These are phyloP conservation scores for Coprinopsis strossmayeri DNA, from an alignment of 768 basidiomycete species.

Conservation along the genomic window DNA sequence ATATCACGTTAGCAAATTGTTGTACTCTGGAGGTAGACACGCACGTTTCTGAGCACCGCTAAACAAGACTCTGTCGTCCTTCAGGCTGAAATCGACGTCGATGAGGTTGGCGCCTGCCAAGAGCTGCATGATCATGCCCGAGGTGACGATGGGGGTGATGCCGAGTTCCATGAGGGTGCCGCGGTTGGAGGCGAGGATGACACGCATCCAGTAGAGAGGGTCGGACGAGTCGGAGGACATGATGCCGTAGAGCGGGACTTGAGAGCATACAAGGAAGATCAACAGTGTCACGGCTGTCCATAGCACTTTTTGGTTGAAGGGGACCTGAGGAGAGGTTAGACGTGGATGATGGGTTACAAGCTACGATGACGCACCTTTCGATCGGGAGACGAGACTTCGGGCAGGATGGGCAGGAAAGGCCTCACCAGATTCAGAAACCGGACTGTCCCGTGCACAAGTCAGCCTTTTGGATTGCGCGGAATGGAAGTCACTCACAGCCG, in stretches of 20 bases:
- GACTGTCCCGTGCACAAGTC: conserved; percentile 41
- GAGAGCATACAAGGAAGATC: conserved; percentile 99
- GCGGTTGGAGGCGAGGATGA: conserved; percentile 96
- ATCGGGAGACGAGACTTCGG: conserved; percentile 97
- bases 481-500: conserved; percentile 53
- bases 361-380: conserved; percentile 61
- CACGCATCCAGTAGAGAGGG: conserved; percentile 99
- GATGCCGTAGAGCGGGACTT: conserved; percentile 98
- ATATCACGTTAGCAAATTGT: background rate
- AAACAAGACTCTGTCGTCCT: conserved; percentile 95
- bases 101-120: conserved; percentile 96
- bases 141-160: conserved; percentile 95
- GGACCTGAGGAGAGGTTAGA: conserved; percentile 49
- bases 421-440: conserved; percentile 97
- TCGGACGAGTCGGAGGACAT: conserved; percentile 99
- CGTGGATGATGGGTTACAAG: background rate
- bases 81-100: conserved; percentile 94
- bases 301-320: conserved; percentile 97
- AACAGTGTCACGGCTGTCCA: conserved; percentile 99
- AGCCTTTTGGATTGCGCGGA: background rate
- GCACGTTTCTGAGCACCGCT: conserved; percentile 94
- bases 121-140: conserved; percentile 99
- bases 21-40: conserved; percentile 22
- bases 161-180: conserved; percentile 99
- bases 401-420: conserved; percentile 94